phyloP scores from a whole-genome alignment of 495 filamentous ascomycete species.

The Pyrenula aspistea region DNA sequence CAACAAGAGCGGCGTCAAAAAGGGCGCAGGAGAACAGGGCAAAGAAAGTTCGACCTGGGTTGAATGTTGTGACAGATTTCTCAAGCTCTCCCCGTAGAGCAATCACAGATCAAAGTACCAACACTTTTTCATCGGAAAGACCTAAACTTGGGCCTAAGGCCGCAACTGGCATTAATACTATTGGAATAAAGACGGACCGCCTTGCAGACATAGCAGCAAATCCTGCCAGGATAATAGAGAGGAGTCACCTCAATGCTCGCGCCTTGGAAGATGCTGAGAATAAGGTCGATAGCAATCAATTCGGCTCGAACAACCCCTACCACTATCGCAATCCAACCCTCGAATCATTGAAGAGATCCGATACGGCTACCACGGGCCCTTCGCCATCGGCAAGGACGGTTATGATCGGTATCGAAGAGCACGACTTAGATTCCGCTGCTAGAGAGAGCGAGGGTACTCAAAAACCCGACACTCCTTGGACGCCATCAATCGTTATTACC shows the following conservation, averaged over 20 bases:
- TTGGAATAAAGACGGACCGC: background rate
- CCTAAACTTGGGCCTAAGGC: constrained; percentile 4
- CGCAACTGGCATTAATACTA: constrained; percentile 8
- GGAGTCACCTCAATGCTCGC: background rate
- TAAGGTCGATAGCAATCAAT: background rate
- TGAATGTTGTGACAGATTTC: constrained; percentile 53
- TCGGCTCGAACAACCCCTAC: background rate
- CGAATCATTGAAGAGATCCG: background rate
- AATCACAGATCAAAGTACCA: constrained; percentile 10
- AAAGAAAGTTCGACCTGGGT: constrained; percentile 44
- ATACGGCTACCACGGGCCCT: background rate
- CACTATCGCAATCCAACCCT: background rate
- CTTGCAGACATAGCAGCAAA: background rate
- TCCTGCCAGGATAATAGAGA: background rate
- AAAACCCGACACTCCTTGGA: constrained; percentile 25
- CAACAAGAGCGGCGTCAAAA: constrained; percentile 5
- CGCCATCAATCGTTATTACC: constrained; percentile 52
- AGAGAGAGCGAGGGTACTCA: constrained; percentile 27
- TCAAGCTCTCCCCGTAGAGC: constrained; percentile 11
- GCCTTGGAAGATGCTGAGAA: constrained; percentile 23
- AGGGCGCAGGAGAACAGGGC: constrained; percentile 15
- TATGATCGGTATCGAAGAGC: constrained; percentile 66
- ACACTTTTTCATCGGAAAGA: constrained; percentile 2
- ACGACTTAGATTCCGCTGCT: constrained; percentile 41
- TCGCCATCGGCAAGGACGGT: constrained; percentile 69